Evolutionary conservation across 140 eudicot species (phyloP).

Genomic region (Bidens hawaiensis): DNA sequence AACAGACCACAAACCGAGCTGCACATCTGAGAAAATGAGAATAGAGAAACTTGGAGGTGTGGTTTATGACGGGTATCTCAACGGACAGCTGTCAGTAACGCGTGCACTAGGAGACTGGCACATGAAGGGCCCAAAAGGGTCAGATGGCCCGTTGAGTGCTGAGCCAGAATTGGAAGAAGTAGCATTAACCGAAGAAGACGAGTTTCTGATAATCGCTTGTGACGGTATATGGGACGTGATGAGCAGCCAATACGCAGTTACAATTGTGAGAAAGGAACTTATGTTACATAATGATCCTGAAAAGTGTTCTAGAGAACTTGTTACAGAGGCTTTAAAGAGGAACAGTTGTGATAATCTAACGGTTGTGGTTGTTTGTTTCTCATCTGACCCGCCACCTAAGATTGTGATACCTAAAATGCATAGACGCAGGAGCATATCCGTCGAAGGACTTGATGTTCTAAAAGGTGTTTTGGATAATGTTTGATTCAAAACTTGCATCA

Average conservation of each 20-base stretch:
- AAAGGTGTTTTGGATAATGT: conserved; percentile 12
- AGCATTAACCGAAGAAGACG: conserved; percentile 47
- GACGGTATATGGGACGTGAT: conserved; percentile 15
- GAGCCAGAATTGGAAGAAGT: conserved; percentile 57
- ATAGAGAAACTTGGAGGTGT: conserved; percentile 20
- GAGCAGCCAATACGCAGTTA: conserved; percentile 13
- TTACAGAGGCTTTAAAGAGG: conserved; percentile 11
- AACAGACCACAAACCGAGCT: conserved; percentile 16
- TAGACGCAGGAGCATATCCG: conserved; percentile 17
- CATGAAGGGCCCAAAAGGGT: conserved; percentile 33
- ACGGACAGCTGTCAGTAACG: conserved; percentile 8
- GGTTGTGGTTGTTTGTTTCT: conserved; percentile 8
- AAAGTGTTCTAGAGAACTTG: conserved; percentile 14
- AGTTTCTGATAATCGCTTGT: conserved; percentile 44
- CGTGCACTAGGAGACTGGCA: conserved; percentile 17
- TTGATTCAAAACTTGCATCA: conserved; percentile 5
- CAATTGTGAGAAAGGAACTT: conserved; percentile 13
- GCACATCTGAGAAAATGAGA: conserved; percentile 17
- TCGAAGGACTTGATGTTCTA: conserved; percentile 11
- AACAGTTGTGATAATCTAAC: conserved; percentile 18
- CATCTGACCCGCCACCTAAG: conserved; percentile 11
- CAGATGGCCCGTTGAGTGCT: conserved; percentile 45
- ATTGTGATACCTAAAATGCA: conserved; percentile 12
- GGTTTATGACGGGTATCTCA: conserved; percentile 16
- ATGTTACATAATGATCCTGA: conserved; percentile 12